Evolutionary conservation across 176 grass and related monocot species (phyloP).

Genomic region (Stipa capillata): DNA sequence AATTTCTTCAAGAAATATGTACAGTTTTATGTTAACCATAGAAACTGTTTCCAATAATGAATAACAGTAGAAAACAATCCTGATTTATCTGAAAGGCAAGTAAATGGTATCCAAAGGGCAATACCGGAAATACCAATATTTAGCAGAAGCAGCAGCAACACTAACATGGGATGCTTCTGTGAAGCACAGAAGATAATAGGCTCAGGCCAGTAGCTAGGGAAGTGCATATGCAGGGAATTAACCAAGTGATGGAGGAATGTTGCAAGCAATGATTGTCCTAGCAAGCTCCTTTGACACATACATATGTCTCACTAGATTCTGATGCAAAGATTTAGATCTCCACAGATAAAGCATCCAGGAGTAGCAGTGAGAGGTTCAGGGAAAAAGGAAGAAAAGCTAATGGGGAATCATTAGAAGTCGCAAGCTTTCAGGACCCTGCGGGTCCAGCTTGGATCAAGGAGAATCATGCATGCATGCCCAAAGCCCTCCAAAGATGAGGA

Average conservation of each 20-base stretch:
- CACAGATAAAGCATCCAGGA: constrained; percentile 36
- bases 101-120: background rate
- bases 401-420: constrained; percentile 46
- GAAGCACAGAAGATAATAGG: constrained; percentile 14
- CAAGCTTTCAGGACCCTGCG: constrained; percentile 45
- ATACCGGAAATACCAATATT: constrained; percentile 5
- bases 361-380: constrained; percentile 22
- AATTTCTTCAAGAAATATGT: background rate
- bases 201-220: constrained; percentile 1
- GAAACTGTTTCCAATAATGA: background rate
- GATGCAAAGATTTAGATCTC: constrained; percentile 60
- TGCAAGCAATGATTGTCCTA: constrained; percentile 61
- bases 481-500: constrained; percentile 48
- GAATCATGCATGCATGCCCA: constrained; percentile 30
- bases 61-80: background rate
- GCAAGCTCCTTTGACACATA: constrained; percentile 32
- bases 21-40: background rate
- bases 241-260: constrained; percentile 49
- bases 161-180: constrained; percentile 33
- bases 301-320: constrained; percentile 51
- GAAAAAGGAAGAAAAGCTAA: constrained; percentile 40
- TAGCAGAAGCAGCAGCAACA: constrained; percentile 12
- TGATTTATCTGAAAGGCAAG: background rate
- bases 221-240: constrained; percentile 49
- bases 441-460: constrained; percentile 35